Conservation (phyloP, 129 eudicot species). For the Centaurea solstitialis region DNA sequence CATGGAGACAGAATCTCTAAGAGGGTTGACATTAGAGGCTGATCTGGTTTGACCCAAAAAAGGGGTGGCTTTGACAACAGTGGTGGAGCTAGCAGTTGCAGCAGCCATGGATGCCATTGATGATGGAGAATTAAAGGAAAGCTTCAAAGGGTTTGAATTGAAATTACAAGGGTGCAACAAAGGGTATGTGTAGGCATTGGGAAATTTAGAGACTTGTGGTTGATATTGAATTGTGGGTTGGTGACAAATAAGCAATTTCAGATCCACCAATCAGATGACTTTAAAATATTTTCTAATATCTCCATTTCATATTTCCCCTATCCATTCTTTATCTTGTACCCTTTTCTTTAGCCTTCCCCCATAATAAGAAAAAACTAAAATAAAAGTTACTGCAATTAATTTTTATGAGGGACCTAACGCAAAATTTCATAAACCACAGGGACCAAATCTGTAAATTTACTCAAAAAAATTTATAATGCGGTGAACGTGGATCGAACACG, state of each 20-base stretch:
- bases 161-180: slow-evolving; percentile 6
- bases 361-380: no score
- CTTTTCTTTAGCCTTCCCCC: neutral
- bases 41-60: slow-evolving; percentile 41
- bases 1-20: slow-evolving; percentile 37
- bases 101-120: slow-evolving; percentile 32
- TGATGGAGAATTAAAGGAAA: neutral
- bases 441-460: no score
- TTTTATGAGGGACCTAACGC: no score
- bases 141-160: slow-evolving; percentile 14
- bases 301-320: slow-evolving; percentile 25
- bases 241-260: slow-evolving; percentile 38
- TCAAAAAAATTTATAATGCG: no score
- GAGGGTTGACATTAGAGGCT: slow-evolving; percentile 29
- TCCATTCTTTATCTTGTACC: neutral
- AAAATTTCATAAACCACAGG: no score
- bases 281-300: slow-evolving; percentile 27
- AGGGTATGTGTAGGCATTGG: slow-evolving; percentile 17
- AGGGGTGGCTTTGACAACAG: slow-evolving; percentile 33
- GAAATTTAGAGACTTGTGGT: slow-evolving; percentile 25
- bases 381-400: no score
- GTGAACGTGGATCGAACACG: slow-evolving; percentile 97
- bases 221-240: slow-evolving; percentile 22
- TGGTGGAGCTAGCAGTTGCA: slow-evolving; percentile 33
- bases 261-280: slow-evolving; percentile 28